Percentiles rank a stretch among this genome's conserved stretches.
Conservation (phyloP, 306 rosid species). For the Begonia fuchsioides region DNA sequence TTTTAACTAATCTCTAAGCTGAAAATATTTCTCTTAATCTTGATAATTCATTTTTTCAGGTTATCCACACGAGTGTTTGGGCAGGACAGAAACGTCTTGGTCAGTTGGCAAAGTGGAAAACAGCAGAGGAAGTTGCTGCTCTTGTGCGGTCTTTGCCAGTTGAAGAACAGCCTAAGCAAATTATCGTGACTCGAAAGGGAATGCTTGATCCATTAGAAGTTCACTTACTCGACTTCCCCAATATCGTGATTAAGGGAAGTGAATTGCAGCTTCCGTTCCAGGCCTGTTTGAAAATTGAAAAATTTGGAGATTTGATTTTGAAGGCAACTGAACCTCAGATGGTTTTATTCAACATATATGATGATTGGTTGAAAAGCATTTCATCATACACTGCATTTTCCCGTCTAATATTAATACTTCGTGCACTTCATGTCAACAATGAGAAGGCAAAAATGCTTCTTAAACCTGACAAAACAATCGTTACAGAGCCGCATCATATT, state of each 20-base stretch:
- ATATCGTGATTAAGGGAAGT: constrained; percentile 97
- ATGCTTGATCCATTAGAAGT: constrained; percentile 99
- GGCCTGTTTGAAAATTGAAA: constrained; percentile 95
- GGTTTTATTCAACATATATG: constrained; percentile 98
- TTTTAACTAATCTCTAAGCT: background rate
- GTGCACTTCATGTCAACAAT: constrained; percentile 95
- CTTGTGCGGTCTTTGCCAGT: constrained; percentile 96
- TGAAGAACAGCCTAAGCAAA: constrained; percentile 97
- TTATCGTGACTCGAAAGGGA: constrained; percentile 96
- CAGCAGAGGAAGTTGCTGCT: constrained; percentile 99
- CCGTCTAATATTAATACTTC: constrained; percentile 77
- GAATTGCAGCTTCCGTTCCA: constrained; percentile 98
- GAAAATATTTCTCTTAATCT: constrained; percentile 1
- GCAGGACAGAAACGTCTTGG: constrained; percentile 99
- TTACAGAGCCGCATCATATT: constrained; percentile 96
- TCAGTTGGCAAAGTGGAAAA: constrained; percentile 99
- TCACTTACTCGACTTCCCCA: constrained; percentile 87
- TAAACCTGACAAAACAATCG: constrained; percentile 86
- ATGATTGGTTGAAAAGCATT: constrained; percentile 98
- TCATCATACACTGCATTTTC: constrained; percentile 98
- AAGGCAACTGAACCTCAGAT: constrained; percentile 99
- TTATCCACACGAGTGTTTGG: constrained; percentile 98
- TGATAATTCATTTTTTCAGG: constrained; percentile 33
- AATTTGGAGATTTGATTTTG: constrained; percentile 94
- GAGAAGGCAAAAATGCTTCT: constrained; percentile 97